Percentiles rank a stretch among this genome's conserved stretches.
Conservation (phyloP, 805 yeast genomes). For the Torulaspora franciscae region DNA sequence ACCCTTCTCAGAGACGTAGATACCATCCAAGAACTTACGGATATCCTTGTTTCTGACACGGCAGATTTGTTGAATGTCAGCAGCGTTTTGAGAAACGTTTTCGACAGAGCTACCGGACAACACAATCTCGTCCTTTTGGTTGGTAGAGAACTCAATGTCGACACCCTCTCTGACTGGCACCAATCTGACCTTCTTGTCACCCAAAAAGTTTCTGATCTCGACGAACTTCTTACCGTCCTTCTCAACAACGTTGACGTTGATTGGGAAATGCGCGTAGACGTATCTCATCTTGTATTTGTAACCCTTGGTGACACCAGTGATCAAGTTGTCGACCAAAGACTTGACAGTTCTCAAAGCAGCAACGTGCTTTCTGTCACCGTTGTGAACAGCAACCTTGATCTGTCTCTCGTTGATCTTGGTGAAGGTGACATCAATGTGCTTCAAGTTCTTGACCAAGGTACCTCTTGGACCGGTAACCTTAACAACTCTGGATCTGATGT, state of each 20-base stretch:
- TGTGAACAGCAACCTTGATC: constrained; percentile 88
- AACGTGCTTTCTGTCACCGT: constrained; percentile 99
- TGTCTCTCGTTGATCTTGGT: constrained; percentile 63
- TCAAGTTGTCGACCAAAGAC: constrained; percentile 87
- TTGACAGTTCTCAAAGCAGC: constrained; percentile 99
- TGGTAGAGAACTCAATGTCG: constrained; percentile 69
- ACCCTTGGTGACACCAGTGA: constrained; percentile 99
- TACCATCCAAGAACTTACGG: constrained; percentile 99
- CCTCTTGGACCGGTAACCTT: constrained; percentile 98
- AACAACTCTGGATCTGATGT: constrained; percentile 85
- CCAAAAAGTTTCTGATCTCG: constrained; percentile 99
- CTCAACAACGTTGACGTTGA: constrained; percentile 89
- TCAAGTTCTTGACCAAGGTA: constrained; percentile 78
- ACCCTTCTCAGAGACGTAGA: constrained; percentile 96
- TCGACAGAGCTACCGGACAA: constrained; percentile 94
- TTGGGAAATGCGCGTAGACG: constrained; percentile 99
- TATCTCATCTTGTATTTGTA: constrained; percentile 99
- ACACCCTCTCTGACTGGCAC: constrained; percentile 89
- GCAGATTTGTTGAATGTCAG: constrained; percentile 96
- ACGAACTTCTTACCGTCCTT: constrained; percentile 67
- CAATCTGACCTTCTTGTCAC: constrained; percentile 95
- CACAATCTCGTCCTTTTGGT: constrained; percentile 91
- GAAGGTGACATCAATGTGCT: constrained; percentile 95
- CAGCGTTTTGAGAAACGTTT: constrained; percentile 97
- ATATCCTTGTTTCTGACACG: constrained; percentile 99